These are phyloP conservation scores for Xylariaceae sp. DNA, from an alignment of 2,329 filamentous ascomycete genomes.

Conservation along the genomic window DNA sequence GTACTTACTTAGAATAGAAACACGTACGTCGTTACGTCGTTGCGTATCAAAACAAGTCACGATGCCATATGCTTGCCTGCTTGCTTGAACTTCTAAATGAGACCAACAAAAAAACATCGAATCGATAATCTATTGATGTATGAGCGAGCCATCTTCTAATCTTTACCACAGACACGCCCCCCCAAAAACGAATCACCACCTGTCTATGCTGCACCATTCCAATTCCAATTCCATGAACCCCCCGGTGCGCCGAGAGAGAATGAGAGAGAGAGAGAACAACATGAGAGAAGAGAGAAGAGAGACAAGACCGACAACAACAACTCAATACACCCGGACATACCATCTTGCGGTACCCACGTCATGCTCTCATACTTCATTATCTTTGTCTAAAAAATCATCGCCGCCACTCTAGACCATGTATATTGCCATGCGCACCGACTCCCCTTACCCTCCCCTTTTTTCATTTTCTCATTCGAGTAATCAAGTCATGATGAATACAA, in stretches of 20 bases:
- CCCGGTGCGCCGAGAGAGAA: slow-evolving; percentile 2
- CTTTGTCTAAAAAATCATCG: slow-evolving; percentile 4
- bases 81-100: slow-evolving; percentile 1
- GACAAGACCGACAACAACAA: not conserved
- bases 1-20: no score
- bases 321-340: not conserved
- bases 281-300: slow-evolving; percentile 3
- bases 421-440: not conserved
- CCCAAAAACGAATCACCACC: not conserved
- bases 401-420: slow-evolving; percentile 13
- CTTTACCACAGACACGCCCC: slow-evolving; percentile 5
- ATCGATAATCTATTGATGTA: slow-evolving; percentile 10
- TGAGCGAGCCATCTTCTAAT: slow-evolving; percentile 16
- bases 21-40: no score
- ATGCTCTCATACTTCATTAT: slow-evolving; percentile 1
- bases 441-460: not conserved
- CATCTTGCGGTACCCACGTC: not conserved
- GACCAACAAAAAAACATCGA: slow-evolving; percentile 6
- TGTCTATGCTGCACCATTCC: slow-evolving; percentile 13
- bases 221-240: not conserved
- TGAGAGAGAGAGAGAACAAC: slow-evolving; percentile 1
- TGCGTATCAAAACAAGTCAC: no score
- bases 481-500: slow-evolving; percentile 6
- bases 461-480: slow-evolving; percentile 1
- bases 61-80: no score